Evolutionary conservation across 2,329 filamentous ascomycete species (phyloP).

Genomic region (Penicillium fuscoglaucum): DNA sequence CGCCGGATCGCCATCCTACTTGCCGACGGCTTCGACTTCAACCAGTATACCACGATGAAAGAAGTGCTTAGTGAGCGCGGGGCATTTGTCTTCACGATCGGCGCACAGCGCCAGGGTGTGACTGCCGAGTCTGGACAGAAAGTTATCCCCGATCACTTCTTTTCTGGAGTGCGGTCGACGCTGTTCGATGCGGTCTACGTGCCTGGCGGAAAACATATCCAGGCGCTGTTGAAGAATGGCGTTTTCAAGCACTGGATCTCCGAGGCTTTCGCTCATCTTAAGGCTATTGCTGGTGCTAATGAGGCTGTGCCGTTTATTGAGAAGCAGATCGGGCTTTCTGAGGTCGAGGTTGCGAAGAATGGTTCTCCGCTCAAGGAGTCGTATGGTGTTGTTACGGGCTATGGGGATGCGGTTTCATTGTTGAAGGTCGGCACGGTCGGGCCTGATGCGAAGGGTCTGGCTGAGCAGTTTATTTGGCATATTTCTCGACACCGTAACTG

Average conservation of each 20-base stretch:
- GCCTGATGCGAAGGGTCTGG: constrained; percentile 66
- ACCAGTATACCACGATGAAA: constrained; percentile 66
- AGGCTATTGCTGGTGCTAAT: constrained; percentile 71
- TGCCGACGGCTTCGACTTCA: constrained; percentile 71
- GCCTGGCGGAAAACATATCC: constrained; percentile 66
- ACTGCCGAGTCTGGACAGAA: constrained; percentile 61
- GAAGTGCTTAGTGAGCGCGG: constrained; percentile 61
- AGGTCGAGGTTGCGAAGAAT: constrained; percentile 27
- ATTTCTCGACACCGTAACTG: constrained; percentile 74
- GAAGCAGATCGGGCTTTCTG: constrained; percentile 30
- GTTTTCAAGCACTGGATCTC: constrained; percentile 74
- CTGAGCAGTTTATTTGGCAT: constrained; percentile 68
- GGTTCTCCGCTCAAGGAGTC: constrained; percentile 27
- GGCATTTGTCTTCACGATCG: constrained; percentile 73
- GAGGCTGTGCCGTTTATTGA: constrained; percentile 36
- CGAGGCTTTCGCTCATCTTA: constrained; percentile 79
- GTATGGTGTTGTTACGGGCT: constrained; percentile 39
- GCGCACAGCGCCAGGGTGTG: constrained; percentile 65
- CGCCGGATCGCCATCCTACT: constrained; percentile 74
- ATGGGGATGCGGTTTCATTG: constrained; percentile 23
- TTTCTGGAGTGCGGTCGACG: constrained; percentile 73
- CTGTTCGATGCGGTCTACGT: constrained; percentile 80
- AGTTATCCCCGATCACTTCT: constrained; percentile 70
- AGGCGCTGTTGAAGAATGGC: constrained; percentile 66
- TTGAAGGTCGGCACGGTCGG: constrained; percentile 53